Evolutionary conservation across 176 grass and related monocot species (phyloP).

Genomic region (Dendrocalamus sinicus): DNA sequence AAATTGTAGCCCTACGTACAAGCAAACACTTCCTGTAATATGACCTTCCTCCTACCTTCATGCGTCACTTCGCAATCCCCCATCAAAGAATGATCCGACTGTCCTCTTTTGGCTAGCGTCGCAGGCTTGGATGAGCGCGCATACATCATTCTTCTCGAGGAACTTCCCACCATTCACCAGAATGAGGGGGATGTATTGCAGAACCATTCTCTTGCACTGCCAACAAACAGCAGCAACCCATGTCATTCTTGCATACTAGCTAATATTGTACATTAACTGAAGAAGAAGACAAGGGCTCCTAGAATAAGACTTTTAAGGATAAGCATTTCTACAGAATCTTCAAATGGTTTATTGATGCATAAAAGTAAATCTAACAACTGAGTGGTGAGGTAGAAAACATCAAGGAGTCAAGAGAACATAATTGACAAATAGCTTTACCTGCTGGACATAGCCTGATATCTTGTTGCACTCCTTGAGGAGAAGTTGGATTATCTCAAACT

Average conservation of each 20-base stretch:
- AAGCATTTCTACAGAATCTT: neutral
- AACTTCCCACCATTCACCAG: conserved; percentile 90
- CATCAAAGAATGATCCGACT: neutral
- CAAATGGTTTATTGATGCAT: neutral
- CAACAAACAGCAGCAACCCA: neutral
- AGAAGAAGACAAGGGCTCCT: neutral
- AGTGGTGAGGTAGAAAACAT: neutral
- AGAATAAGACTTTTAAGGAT: neutral
- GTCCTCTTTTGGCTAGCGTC: conserved; percentile 26
- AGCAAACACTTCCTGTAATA: neutral
- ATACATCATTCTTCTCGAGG: conserved; percentile 79
- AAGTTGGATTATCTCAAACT: conserved; percentile 83
- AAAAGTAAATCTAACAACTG: neutral
- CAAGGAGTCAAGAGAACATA: neutral
- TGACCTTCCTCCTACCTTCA: conserved; percentile 14
- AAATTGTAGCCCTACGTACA: conserved; percentile 34
- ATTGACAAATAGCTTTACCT: conserved; percentile 53
- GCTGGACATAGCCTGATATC: conserved; percentile 65
- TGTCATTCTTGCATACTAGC: neutral
- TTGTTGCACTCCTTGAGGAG: conserved; percentile 92
- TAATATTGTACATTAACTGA: neutral
- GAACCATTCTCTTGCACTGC: conserved; percentile 92
- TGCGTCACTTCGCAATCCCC: conserved; percentile 44
- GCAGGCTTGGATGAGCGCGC: conserved; percentile 61
- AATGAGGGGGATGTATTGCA: conserved; percentile 84